Evolutionary conservation across 208 protist species (phyloP), one percentile per base, ranked within the genome.

Genomic region (Leishmania guyanensis): DNA sequence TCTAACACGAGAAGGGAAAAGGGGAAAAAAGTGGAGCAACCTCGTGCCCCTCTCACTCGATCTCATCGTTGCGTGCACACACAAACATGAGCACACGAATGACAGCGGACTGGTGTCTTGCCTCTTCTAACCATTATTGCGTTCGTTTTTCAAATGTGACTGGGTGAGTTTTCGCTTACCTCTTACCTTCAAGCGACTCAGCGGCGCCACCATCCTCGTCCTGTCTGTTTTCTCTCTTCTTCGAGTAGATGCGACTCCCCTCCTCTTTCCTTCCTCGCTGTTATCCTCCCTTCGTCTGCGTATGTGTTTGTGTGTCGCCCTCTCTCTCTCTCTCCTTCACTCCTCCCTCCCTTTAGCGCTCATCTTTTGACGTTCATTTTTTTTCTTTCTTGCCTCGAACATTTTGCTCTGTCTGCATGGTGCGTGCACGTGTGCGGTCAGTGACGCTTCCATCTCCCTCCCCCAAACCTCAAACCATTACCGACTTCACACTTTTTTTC

Each of bases 351-450:
- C 62, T 65, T 54, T 29, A 75, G 65, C 46, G 39, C 39, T 83
- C 29, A 58, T 86, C 68, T 56, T 39, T 75, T 74, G 16, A 46
- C 5, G 26, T 60, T 81, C 66, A 26, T 36, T 53, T 78, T 46
- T 73, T 71, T 48, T 71, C 36, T 3, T 33, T 46, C 8, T 33
- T 48, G 36, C 33, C n/a, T 70, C 33, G 29, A 20, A 20, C 26
- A 4, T 62, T 62, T 60, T 60, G 20, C 0, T 62, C 20, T 60
- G 0, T 20, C 14, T 62, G 20, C 10, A 5, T 58, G 22, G 8
- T 17, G 3, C 12, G 29, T 76, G 26, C 14, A 58, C 64, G 39
- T 54, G 68, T 51, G 33, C 26, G 2, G 12, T 62, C 56, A 5
- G 56, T 10, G 6, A 62, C 56, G 64, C 64, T 46, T 65, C 58